Evolutionary conservation across 164 flowering plant species (phyloP).

Genomic region (Paratinospora sagittata): DNA sequence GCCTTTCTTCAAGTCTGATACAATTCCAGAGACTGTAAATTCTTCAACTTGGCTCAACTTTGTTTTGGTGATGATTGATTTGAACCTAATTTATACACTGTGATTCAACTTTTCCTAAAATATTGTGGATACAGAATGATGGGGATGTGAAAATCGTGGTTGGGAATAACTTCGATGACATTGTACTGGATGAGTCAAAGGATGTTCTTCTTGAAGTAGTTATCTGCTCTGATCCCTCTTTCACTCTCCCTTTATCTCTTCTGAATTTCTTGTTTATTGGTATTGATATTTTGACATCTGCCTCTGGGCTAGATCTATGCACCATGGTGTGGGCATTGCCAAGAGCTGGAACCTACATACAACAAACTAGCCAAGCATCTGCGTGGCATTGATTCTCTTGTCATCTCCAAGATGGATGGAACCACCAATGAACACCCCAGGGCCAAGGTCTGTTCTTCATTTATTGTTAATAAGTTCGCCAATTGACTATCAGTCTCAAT

Average conservation of each 20-base stretch:
- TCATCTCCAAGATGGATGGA: conserved; percentile 96
- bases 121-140: conserved; percentile 52
- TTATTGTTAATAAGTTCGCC: not conserved
- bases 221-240: not conserved
- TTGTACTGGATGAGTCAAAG: conserved; percentile 92
- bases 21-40: conserved; percentile 82
- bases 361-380: conserved; percentile 90
- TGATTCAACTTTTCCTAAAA: not conserved
- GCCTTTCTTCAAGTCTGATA: conserved; percentile 90
- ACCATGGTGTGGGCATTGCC: conserved; percentile 99
- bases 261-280: not conserved
- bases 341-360: conserved; percentile 80
- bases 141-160: conserved; percentile 88
- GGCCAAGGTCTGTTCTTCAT: conserved; percentile 52
- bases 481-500: not conserved
- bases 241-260: not conserved
- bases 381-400: conserved; percentile 65
- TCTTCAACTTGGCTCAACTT: not conserved
- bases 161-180: conserved; percentile 85
- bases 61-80: not conserved
- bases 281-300: conserved; percentile 7
- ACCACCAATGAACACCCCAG: conserved; percentile 92
- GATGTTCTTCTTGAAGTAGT: conserved; percentile 97
- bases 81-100: not conserved
- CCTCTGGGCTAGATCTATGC: conserved; percentile 67